phyloP scores from a whole-genome alignment of 192 early-diverging fungal genomes.

The Rhizoclosmatium sp. region DNA sequence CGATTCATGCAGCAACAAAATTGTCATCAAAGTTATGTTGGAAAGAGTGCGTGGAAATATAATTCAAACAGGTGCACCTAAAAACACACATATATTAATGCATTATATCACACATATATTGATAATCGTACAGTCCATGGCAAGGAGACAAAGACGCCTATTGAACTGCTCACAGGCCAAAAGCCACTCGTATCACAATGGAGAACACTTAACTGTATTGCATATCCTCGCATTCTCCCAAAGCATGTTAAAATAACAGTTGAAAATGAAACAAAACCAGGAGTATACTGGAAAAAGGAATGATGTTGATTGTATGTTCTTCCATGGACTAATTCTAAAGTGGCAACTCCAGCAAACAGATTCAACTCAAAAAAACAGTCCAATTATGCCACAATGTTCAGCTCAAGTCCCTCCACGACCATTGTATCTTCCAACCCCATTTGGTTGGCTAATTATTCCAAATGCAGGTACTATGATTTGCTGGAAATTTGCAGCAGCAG shows the following conservation, averaged over 20 bases:
- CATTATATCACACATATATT: not conserved
- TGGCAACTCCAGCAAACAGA: too few species aligned
- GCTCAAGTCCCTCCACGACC: too few species aligned
- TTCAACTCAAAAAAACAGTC: too few species aligned
- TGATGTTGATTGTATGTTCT: too few species aligned
- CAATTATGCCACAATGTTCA: too few species aligned
- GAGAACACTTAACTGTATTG: not conserved
- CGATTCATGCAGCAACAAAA: too few species aligned
- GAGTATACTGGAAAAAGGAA: not conserved
- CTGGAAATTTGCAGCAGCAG: too few species aligned
- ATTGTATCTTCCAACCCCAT: too few species aligned
- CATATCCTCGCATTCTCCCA: not conserved
- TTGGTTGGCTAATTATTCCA: too few species aligned
- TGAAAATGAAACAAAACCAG: not conserved
- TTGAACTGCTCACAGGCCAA: not conserved
- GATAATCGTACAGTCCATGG: not conserved
- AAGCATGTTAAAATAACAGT: not conserved
- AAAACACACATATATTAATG: not conserved
- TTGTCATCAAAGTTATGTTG: not conserved
- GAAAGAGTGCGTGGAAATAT: not conserved
- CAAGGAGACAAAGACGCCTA: not conserved
- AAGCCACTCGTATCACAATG: not conserved
- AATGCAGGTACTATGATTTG: too few species aligned
- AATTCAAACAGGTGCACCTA: not conserved
- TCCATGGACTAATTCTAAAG: too few species aligned